A percentile compares a stretch with the other conserved stretches of the same genome.
phyloP scores from a whole-genome alignment of 805 yeast species.

The Metschnikowia santaceciliae region DNA sequence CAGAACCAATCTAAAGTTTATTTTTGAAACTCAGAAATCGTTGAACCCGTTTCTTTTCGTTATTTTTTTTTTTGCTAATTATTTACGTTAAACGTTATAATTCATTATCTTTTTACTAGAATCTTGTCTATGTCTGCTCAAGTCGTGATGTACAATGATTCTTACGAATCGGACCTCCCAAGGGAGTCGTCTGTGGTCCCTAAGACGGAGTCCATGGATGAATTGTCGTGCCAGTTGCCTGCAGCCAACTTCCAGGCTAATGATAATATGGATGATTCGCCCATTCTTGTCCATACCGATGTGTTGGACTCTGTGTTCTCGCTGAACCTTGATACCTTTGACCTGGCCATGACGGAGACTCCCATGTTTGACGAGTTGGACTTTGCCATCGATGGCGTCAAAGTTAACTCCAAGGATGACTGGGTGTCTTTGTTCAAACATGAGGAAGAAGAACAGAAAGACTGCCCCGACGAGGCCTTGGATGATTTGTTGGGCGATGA shows the following conservation, averaged over 20 bases:
- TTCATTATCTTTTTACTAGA: neutral
- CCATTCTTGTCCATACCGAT: conserved; percentile 50
- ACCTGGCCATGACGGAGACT: conserved; percentile 32
- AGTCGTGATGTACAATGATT: conserved; percentile 15
- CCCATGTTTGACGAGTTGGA: conserved; percentile 61
- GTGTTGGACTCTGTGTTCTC: conserved; percentile 51
- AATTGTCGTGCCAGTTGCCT: conserved; percentile 28
- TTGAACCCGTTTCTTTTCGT: too few species aligned
- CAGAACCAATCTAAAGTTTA: neutral
- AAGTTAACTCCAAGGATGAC: conserved; percentile 40
- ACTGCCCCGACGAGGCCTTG: conserved; percentile 15
- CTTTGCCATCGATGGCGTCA: conserved; percentile 37
- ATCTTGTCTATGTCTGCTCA: conserved; percentile 15
- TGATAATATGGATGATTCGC: conserved; percentile 27
- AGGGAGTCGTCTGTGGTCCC: conserved; percentile 11
- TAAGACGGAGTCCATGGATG: conserved; percentile 21
- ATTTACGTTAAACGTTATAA: neutral
- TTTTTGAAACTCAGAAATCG: too few species aligned
- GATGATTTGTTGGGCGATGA: conserved; percentile 21
- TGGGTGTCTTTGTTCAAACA: conserved; percentile 62
- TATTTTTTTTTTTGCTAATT: too few species aligned
- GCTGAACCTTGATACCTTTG: conserved; percentile 32
- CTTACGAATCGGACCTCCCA: conserved; percentile 13
- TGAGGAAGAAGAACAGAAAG: conserved; percentile 6
- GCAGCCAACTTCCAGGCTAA: conserved; percentile 13